Percentiles rank a stretch among this genome's conserved stretches.
phyloP scores from a whole-genome alignment of 495 filamentous ascomycete species.

The Neurospora sp. region DNA sequence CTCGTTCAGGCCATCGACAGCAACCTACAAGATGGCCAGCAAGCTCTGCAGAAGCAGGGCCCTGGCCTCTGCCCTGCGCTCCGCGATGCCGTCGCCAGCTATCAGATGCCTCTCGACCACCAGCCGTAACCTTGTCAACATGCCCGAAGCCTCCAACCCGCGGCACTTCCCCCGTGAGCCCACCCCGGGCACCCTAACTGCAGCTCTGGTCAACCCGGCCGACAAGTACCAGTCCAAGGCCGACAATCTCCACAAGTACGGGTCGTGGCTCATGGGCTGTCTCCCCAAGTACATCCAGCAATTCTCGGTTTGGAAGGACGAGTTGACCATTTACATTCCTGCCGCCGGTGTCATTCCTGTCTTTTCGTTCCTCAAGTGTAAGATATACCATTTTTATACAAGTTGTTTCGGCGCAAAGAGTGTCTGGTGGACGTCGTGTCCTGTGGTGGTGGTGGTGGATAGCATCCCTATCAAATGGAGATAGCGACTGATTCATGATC shows the following conservation, averaged over 20 bases:
- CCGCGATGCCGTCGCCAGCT: slow-evolving; percentile 31
- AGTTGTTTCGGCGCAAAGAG: not conserved
- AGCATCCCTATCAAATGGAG: not conserved
- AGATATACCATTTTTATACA: slow-evolving; percentile 5
- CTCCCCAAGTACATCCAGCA: slow-evolving; percentile 98
- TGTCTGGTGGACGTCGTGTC: not conserved
- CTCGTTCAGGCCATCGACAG: slow-evolving; percentile 26
- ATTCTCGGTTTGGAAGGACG: slow-evolving; percentile 99
- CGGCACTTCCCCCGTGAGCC: slow-evolving; percentile 48
- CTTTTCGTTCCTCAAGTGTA: slow-evolving; percentile 86
- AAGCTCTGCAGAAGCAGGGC: slow-evolving; percentile 55
- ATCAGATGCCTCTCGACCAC: slow-evolving; percentile 47
- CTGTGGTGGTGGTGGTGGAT: slow-evolving; percentile 2
- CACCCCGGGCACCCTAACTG: slow-evolving; percentile 47
- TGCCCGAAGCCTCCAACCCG: slow-evolving; percentile 57
- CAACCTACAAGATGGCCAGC: slow-evolving; percentile 50
- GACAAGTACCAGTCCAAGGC: slow-evolving; percentile 84
- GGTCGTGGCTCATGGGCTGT: slow-evolving; percentile 91
- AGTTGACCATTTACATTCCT: slow-evolving; percentile 85
- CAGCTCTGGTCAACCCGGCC: slow-evolving; percentile 78
- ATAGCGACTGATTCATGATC: not conserved
- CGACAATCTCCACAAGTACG: slow-evolving; percentile 81
- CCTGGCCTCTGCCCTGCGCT: slow-evolving; percentile 49
- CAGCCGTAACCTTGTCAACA: slow-evolving; percentile 28
- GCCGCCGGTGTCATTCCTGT: slow-evolving; percentile 81